Base-by-base conservation (phyloP, 768 basidiomycete species). In the Flagelloscypha sp. region DNA sequence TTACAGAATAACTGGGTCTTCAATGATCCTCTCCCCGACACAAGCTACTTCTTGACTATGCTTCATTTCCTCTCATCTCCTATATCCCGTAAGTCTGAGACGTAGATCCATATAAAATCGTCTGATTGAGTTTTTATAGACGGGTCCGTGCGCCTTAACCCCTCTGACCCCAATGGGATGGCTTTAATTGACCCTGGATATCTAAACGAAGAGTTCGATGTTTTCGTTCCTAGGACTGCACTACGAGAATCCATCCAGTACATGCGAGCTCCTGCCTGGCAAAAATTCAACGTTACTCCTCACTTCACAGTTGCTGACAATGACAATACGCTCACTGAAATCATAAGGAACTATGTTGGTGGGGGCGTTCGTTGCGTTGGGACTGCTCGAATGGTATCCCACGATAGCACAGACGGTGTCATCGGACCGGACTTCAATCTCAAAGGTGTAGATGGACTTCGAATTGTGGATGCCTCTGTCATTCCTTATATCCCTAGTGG, bases 161-260 rank as follows among this genome's bases (percentile, higher is more conserved):
- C 66, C 5, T 57, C 50, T 19, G 46, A 58, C 42, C 53, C 66
- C 12, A 71, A 70, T 49, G 56, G 53, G 28, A 31, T 51, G 15
- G 69, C 71, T 1, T 17, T 53, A n/a, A 68, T 73, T 51, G 59
- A 73, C 44, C 62, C 66, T 1, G 59, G 61, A 30, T 60, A 70
- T 53, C 57, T 63, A 11, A 38, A 20, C 20, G 36, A 29, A 16
- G 35, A 35, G 8, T 39, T 46, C 25, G 55, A 54, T 30, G 5
- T 52, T 17, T 42, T 42, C 10, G n/a, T n/a, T n/a, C n/a, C n/a
- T n/a, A n/a, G n/a, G n/a, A n/a, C n/a, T n/a, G 37, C 38, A 20
- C 23, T 53, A 30, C 42, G 42, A 12, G 42, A 38, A 17, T 48
- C 28, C 6, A 19, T 42, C 11, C 10, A 19, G 16, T n/a, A n/a